Percentiles rank a stretch among this genome's conserved stretches.
phyloP scores from a whole-genome alignment of 352 stramenopile species.

The Phytophthora sojae region DNA sequence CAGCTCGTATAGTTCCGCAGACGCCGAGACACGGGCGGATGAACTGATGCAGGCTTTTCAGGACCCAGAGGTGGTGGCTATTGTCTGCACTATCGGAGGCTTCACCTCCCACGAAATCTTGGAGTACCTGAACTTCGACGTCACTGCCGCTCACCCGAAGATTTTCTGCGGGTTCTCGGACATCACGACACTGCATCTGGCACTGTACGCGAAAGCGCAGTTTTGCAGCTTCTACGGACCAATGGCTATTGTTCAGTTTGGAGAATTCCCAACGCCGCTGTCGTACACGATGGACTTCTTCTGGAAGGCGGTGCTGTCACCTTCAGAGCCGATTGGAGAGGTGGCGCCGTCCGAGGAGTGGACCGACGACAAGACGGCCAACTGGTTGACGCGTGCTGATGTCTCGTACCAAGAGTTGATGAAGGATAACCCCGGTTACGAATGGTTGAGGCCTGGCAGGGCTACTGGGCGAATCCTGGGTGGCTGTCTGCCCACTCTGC shows the following conservation, averaged over 20 bases:
- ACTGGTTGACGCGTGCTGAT: slow-evolving; percentile 63
- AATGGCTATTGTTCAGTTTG: slow-evolving; percentile 63
- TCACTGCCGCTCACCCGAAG: slow-evolving; percentile 50
- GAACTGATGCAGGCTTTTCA: slow-evolving; percentile 67
- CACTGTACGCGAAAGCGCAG: slow-evolving; percentile 46
- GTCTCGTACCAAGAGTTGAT: slow-evolving; percentile 48
- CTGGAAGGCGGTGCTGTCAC: slow-evolving; percentile 34
- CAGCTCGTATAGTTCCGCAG: slow-evolving; percentile 55
- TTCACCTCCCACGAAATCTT: slow-evolving; percentile 70
- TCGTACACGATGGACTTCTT: slow-evolving; percentile 59
- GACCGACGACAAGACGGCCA: slow-evolving; percentile 69
- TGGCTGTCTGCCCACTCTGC: slow-evolving; percentile 61
- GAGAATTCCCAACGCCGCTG: slow-evolving; percentile 59
- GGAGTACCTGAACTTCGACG: slow-evolving; percentile 66
- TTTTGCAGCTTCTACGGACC: slow-evolving; percentile 73
- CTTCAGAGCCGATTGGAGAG: slow-evolving; percentile 34
- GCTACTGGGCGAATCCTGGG: slow-evolving; percentile 51
- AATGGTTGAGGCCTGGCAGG: slow-evolving; percentile 48
- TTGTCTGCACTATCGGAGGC: slow-evolving; percentile 66
- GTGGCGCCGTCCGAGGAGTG: slow-evolving; percentile 54
- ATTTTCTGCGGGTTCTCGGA: slow-evolving; percentile 72
- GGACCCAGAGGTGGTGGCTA: slow-evolving; percentile 48
- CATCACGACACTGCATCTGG: slow-evolving; percentile 70
- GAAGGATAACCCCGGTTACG: slow-evolving; percentile 53
- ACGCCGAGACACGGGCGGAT: slow-evolving; percentile 44